Conservation (phyloP, 2,329 filamentous ascomycete genomes). For the Tolypocladium capitatum region DNA sequence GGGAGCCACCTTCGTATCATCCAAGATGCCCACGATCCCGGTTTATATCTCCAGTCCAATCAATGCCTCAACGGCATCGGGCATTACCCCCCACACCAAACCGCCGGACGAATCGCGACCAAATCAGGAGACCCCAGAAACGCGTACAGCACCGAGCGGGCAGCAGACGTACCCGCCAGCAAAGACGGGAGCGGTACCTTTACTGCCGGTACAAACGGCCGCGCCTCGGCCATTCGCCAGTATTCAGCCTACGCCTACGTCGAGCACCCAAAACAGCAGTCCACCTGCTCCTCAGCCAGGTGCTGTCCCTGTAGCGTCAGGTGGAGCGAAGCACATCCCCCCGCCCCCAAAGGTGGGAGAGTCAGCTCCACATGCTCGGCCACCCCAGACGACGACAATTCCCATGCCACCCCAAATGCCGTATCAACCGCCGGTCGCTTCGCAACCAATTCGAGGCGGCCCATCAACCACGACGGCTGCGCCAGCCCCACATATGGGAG, state of each 20-base stretch:
- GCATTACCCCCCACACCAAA: conserved; percentile 31
- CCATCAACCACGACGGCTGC: conserved; percentile 29
- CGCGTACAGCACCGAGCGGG: conserved; percentile 9
- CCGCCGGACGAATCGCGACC: conserved; percentile 1
- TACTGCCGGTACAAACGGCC: conserved; percentile 29
- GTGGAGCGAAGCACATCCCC: conserved; percentile 21
- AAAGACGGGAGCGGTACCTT: conserved; percentile 32
- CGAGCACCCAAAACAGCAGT: conserved; percentile 13
- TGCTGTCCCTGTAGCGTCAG: conserved; percentile 32
- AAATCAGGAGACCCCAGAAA: conserved; percentile 13
- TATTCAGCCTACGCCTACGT: conserved; percentile 30
- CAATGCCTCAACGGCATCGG: conserved; percentile 39
- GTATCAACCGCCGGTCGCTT: conserved; percentile 30
- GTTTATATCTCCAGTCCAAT: conserved; percentile 48
- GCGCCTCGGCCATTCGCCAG: conserved; percentile 20
- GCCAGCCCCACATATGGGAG: conserved; percentile 13
- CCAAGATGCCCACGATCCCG: conserved; percentile 46
- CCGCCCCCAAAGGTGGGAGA: conserved; percentile 40
- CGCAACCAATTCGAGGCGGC: conserved; percentile 29
- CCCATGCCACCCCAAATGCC: conserved; percentile 33
- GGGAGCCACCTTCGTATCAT: neutral
- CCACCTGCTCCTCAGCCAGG: conserved; percentile 46
- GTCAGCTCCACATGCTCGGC: conserved; percentile 21
- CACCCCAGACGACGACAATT: conserved; percentile 22
- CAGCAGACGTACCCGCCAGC: conserved; percentile 25